Evolutionary conservation across 768 basidiomycete genomes (phyloP).

Genomic region (Lactarius hengduanensis): DNA sequence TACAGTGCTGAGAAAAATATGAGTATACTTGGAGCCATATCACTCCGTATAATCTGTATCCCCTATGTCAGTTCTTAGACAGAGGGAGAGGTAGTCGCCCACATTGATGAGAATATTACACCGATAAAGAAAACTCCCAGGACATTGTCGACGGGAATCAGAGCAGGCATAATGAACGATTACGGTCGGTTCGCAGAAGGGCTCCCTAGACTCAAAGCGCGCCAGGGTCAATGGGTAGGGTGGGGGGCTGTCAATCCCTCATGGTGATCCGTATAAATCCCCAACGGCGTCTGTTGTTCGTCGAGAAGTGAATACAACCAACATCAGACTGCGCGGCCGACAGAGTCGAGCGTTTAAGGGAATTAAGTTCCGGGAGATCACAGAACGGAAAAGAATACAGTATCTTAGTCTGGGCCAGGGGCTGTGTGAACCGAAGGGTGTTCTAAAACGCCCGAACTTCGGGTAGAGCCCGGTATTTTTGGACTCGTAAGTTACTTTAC

Average conservation of each 20-base stretch:
- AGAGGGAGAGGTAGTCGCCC: not conserved
- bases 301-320: too few relatives aligned
- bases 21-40: constrained; percentile 6
- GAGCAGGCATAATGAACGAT: not conserved
- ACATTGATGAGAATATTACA: constrained; percentile 11
- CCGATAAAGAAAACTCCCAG: constrained; percentile 5
- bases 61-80: not conserved
- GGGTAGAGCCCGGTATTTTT: too few relatives aligned
- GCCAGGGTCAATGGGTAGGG: not conserved
- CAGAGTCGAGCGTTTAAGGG: too few relatives aligned
- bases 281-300: too few relatives aligned
- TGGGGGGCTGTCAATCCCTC: not conserved
- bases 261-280: not conserved
- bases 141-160: not conserved
- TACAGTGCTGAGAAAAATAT: constrained; percentile 3
- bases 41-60: constrained; percentile 6
- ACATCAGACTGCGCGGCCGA: too few relatives aligned
- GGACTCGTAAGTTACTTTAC: too few relatives aligned
- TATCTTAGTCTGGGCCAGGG: too few relatives aligned
- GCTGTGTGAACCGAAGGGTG: too few relatives aligned
- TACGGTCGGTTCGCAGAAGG: not conserved
- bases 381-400: too few relatives aligned
- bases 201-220: not conserved
- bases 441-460: too few relatives aligned
- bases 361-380: too few relatives aligned